Base-by-base conservation (phyloP, 2,329 filamentous ascomycete genomes). In the Fusarium sp. region DNA sequence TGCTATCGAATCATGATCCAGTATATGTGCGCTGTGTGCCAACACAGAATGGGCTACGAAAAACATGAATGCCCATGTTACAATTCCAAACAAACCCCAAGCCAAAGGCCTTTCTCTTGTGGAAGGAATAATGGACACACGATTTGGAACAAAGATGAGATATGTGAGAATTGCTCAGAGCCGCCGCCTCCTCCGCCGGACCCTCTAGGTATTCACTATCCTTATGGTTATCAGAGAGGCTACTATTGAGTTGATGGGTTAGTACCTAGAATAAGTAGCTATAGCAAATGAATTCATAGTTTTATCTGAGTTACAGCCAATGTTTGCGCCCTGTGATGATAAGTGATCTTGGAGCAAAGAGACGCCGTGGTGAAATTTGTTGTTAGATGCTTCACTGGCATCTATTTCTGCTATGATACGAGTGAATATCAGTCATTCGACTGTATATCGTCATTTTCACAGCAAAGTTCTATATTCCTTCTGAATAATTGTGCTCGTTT, bases 1-100 rank as follows among this genome's bases (percentile, higher is more conserved):
- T 63, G 59, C 14, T 63, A 63, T 16, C 11, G 41, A 2, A 30
- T 63, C 14, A 43, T 16, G 21, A 28, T 57, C 28, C 59, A 57
- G 8, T 63, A 63, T 21, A 55, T 63, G 42, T 63, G 58, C n/a
- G 45, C 48, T 0, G 28, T 63, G 0, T 63, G 48, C 9, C 12
- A 32, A 6, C 23, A 25, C 13, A 41, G 60, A 23, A 43, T 56
- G 9, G 32, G 53, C 14, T 56, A 8, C 11, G 58, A 63, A 7
- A 56, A 13, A 1, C 58, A 63, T 7, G 20, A n/a, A 2, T 27
- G 40, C 0, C 30, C 18, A n/a, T 63, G 42, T 7, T 16, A 47
- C 1, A 28, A 27, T 14, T 60, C 60, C 2, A 20, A 8, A 2
- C 16, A 27, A 4, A 47, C 48, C 3, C 2, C 0, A 3, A 28